A percentile compares a stretch with the other conserved stretches of the same genome.
Conservation (phyloP, 2,329 filamentous ascomycete genomes). For the Huntiella decipiens region DNA sequence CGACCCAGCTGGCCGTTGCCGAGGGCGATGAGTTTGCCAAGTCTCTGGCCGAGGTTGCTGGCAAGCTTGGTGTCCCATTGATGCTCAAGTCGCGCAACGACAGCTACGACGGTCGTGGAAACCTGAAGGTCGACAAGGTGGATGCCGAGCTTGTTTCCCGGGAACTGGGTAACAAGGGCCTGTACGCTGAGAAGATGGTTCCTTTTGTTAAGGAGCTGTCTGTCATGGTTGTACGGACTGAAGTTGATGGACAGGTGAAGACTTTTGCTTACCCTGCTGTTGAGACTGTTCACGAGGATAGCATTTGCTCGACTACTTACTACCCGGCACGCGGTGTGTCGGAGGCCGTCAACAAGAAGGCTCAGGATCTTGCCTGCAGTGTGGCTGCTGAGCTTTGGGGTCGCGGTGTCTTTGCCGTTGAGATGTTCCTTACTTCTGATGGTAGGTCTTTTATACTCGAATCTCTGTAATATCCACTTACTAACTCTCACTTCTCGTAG, state of each 20-base stretch:
- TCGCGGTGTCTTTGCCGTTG: slow-evolving; percentile 86
- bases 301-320: slow-evolving; percentile 84
- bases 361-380: slow-evolving; percentile 57
- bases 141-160: slow-evolving; percentile 39
- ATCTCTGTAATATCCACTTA: not conserved
- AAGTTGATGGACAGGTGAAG: slow-evolving; percentile 33
- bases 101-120: slow-evolving; percentile 77
- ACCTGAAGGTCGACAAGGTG: slow-evolving; percentile 29
- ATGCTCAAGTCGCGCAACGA: slow-evolving; percentile 86
- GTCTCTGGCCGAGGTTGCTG: slow-evolving; percentile 44
- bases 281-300: slow-evolving; percentile 89
- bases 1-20: slow-evolving; percentile 47
- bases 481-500: slow-evolving; percentile 15
- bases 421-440: slow-evolving; percentile 75
- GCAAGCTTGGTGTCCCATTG: slow-evolving; percentile 57
- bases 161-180: slow-evolving; percentile 46
- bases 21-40: slow-evolving; percentile 31
- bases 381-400: slow-evolving; percentile 69
- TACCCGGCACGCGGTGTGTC: slow-evolving; percentile 60
- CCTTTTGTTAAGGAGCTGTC: slow-evolving; percentile 74
- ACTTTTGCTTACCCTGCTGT: slow-evolving; percentile 67
- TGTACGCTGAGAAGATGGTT: slow-evolving; percentile 84
- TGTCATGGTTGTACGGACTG: slow-evolving; percentile 86
- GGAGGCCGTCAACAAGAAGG: slow-evolving; percentile 38
- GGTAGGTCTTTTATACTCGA: slow-evolving; percentile 21